Conservation (phyloP, 148 eudicot species). For the Chenopodium album region DNA sequence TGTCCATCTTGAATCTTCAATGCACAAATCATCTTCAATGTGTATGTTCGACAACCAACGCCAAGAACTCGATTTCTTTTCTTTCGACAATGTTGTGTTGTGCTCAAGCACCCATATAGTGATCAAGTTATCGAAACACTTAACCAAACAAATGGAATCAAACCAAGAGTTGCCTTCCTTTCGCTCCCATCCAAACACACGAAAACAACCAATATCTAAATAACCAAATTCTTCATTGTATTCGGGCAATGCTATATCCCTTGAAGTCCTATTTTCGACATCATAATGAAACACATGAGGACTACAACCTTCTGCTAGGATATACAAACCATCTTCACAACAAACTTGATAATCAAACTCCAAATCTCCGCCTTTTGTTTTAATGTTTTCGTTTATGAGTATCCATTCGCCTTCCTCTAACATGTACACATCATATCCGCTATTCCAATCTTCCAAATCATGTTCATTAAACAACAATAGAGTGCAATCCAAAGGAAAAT, state of each 20-base stretch:
- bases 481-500: constrained; percentile 22
- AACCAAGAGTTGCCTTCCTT: neutral
- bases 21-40: neutral
- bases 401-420: constrained; percentile 9
- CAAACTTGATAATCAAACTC: constrained; percentile 1
- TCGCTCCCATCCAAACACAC: constrained; percentile 5
- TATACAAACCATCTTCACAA: constrained; percentile 11
- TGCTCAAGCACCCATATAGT: neutral
- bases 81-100: neutral
- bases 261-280: neutral
- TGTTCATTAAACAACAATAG: neutral
- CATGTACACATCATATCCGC: neutral
- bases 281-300: neutral
- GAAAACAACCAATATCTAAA: neutral
- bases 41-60: neutral
- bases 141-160: neutral
- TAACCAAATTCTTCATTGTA: neutral
- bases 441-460: neutral
- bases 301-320: neutral
- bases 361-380: neutral
- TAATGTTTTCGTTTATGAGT: neutral
- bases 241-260: neutral
- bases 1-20: neutral
- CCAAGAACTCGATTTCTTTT: neutral
- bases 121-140: neutral